phyloP scores from a whole-genome alignment of 83 land plant species.

The Thuja plicata region DNA sequence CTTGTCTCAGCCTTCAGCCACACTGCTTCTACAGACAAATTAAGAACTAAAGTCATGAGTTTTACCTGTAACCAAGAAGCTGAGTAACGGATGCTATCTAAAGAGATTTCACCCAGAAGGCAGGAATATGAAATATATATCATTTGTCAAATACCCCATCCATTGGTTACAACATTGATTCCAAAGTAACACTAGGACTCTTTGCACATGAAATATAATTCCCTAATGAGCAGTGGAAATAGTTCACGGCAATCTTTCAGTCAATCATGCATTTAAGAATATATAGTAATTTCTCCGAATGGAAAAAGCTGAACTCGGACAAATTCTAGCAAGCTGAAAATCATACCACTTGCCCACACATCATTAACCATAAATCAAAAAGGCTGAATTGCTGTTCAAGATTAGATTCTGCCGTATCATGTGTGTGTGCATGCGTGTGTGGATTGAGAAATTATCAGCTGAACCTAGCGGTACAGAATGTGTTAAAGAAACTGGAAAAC shows the following conservation, averaged over 20 bases:
- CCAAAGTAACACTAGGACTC: not conserved
- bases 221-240: not conserved
- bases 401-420: too few relatives aligned
- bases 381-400: not conserved
- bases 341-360: not conserved
- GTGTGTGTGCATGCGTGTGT: too few relatives aligned
- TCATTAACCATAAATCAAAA: not conserved
- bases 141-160: not conserved
- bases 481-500: too few relatives aligned
- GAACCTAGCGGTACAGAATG: too few relatives aligned
- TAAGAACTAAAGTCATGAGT: not conserved
- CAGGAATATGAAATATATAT: not conserved
- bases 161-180: not conserved
- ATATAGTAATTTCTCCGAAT: not conserved
- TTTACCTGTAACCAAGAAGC: not conserved
- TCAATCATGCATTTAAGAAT: not conserved
- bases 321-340: not conserved
- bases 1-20: not conserved
- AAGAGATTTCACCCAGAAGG: not conserved
- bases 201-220: not conserved
- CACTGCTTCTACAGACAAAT: not conserved
- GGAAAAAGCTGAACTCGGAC: not conserved
- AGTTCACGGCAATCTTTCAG: not conserved
- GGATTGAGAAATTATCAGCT: too few relatives aligned
- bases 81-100: not conserved